Base-by-base conservation (phyloP, 164 flowering plant species). In the Santalum album region DNA sequence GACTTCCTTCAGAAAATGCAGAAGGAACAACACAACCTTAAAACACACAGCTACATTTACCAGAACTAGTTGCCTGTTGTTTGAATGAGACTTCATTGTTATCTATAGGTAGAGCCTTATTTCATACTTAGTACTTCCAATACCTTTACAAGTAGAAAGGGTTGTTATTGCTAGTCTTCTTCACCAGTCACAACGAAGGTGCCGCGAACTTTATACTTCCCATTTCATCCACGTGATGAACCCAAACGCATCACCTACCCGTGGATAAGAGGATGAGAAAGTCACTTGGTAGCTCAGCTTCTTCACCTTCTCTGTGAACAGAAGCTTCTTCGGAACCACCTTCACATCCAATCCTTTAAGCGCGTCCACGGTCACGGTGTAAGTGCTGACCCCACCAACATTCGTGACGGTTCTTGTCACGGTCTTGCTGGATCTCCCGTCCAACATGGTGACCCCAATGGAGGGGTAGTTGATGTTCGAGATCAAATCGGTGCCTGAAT, bases 391-490 rank as follows among this genome's bases (percentile, higher is more conserved):
- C 9, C 59, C 70, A 2, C 68, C 84, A 23, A 83, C 84, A 46
- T 79, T 86, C 25, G 83, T 79, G 20, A 80, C 84, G 0, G 78
- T 81, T 61, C 90, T 76, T 32, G 35, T 73, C 56, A 81, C 81
- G 23, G 48, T 75, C 72, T 50, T 78, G 65, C 67, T 69, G 34
- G 53, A 47, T 20, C 57, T 69, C 6, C 64, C 75, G 9, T 51
- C 56, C 52, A 78, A 58, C 3, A 62, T 67, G 54, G 78, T 67
- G 26, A 90, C 57, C 15, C 84, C 79, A 39, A 86, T 84, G 7
- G 95, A 82, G 18, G 97, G 95, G 53, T 86, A 90, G 65, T 90
- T 86, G 63, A 90, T 77, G 48, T 81, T 55, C 25, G 91, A 84
- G 20, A 84, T 68, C 25, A 62, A 25, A 45, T 78, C 85, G 12